phyloP scores from a whole-genome alignment of 163 green algal species.

The Prototheca stagnorum region DNA sequence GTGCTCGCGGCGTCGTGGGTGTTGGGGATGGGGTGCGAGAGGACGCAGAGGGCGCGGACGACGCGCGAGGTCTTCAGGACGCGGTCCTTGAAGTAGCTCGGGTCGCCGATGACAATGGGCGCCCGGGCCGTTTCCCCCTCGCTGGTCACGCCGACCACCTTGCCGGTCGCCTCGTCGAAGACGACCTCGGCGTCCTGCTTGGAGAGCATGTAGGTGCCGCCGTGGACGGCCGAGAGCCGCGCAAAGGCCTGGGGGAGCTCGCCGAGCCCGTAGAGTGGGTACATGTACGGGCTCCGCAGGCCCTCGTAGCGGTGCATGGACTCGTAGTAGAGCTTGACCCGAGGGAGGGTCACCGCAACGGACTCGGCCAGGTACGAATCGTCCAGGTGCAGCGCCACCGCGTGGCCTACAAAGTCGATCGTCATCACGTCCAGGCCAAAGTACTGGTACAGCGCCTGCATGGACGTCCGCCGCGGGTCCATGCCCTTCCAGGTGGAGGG shows the following conservation, averaged over 20 bases:
- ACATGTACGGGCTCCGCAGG: slow-evolving; percentile 89
- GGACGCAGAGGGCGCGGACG: slow-evolving; percentile 83
- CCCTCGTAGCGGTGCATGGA: slow-evolving; percentile 81
- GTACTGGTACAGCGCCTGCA: slow-evolving; percentile 72
- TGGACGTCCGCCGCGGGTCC: slow-evolving; percentile 72
- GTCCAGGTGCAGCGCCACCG: slow-evolving; percentile 78
- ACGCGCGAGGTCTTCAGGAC: slow-evolving; percentile 35
- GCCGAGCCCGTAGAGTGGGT: slow-evolving; percentile 93
- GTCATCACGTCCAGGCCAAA: slow-evolving; percentile 69
- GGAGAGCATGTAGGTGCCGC: slow-evolving; percentile 97
- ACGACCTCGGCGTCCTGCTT: slow-evolving; percentile 71
- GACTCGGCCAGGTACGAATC: slow-evolving; percentile 59
- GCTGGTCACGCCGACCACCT: slow-evolving; percentile 66
- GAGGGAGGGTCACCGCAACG: slow-evolving; percentile 56
- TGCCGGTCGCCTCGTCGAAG: slow-evolving; percentile 19
- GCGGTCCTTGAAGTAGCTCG: slow-evolving; percentile 81
- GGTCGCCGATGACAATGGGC: slow-evolving; percentile 80
- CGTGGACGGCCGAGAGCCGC: slow-evolving; percentile 85
- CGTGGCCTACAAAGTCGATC: slow-evolving; percentile 93
- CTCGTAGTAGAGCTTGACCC: slow-evolving; percentile 94
- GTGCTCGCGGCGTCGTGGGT: slow-evolving; percentile 71
- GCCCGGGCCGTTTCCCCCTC: slow-evolving; percentile 58
- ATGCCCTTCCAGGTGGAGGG: slow-evolving; percentile 69
- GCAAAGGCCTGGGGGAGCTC: slow-evolving; percentile 97
- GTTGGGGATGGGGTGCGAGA: slow-evolving; percentile 92